Base-by-base conservation (phyloP, 1,284 basidiomycete genomes). In the Volvariella volvacea region DNA sequence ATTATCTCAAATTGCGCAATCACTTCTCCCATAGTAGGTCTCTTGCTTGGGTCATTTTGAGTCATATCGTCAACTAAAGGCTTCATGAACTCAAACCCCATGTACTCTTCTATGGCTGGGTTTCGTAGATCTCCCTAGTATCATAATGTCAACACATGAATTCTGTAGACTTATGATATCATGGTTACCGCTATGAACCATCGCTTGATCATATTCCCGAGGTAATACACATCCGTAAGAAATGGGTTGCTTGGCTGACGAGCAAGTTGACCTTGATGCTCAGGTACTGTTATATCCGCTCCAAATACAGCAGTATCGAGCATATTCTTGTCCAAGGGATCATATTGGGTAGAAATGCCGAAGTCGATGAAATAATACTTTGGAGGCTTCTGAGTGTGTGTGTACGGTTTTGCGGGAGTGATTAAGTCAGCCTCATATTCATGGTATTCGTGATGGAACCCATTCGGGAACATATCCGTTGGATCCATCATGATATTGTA, bases 21-120 rank as follows among this genome's bases (percentile, higher is more conserved):
- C 0, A 66, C 67, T 36, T 63, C 58, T 37, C 59, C 51, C 45
- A 70, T 68, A 0, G 41, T 61, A 0, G 62, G 63, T 4, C 67
- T 57, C 14, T 58, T 55, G 0, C 16, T 16, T 0, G 65, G 65
- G 42, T 63, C 57, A 1, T 51, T 36, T 9, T 59, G 56, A 1
- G 54, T 57, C 67, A 69, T 67, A 8, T 54, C 54, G 0, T 47
- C 45, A 2, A 65, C 31, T 2, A 68, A 41, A 1, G 60, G 54
- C 32, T 45, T 41, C 46, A 67, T 50, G 46, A 69, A 68, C 2
- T 61, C 55, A 20, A 66, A 54, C 1, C 57, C 59, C 4, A 31
- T 42, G 30, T 31, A 31, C n/a, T 9, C 34, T 16, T n/a, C 14
- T 39, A 9, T 39, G 20, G 22, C 20, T 17, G 47, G 53, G n/a